Evolutionary conservation across 352 stramenopile species (phyloP), one percentile per base, ranked within the genome.

Genomic region (Hyaloperonospora brassicae): DNA sequence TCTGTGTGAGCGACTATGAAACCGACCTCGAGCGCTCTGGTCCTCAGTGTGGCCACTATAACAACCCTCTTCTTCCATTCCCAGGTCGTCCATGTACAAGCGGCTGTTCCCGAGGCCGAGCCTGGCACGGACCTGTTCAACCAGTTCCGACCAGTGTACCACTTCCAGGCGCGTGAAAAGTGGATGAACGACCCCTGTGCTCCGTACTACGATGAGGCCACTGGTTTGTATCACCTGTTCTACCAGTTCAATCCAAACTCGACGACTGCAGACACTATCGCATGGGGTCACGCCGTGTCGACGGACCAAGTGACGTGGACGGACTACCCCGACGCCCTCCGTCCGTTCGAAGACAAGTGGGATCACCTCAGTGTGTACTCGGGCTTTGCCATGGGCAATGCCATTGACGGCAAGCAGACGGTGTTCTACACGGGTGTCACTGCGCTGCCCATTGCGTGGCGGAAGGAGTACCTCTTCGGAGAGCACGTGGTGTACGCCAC

Each of bases 121-220:
- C 57, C 57, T 2, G 44, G 50, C 14, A 62, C 52, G 1, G 43
- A 61, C 3, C 44, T 66, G 31, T 86, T 82, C 61, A 38, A 73
- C 14, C 73, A 86, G 61, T 70, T 81, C 59, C 75, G 68, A 12
- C 70, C 75, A 0, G 64, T 80, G 17, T 86, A 72, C 57, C 76
- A 87, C 58, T 83, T 85, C 58, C 59, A 62, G 21, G 61, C 72
- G 39, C 75, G 72, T 44, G 66, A 86, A 50, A 84, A 89, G 62
- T 90, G 80, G 80, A 85, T 88, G 78, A 92, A 92, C 63, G 81
- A 92, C 54, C 81, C 81, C 41, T 89, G 82, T 54, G 81, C 67
- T 0, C 79, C 82, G 31, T 86, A 89, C 63, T 89, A 74, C 41
- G 79, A 89, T 61, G 50, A 61, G 5, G 72, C 55, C 36, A 87